Evolutionary conservation across 768 basidiomycete genomes (phyloP).

Genomic region (Podaxis sp.): DNA sequence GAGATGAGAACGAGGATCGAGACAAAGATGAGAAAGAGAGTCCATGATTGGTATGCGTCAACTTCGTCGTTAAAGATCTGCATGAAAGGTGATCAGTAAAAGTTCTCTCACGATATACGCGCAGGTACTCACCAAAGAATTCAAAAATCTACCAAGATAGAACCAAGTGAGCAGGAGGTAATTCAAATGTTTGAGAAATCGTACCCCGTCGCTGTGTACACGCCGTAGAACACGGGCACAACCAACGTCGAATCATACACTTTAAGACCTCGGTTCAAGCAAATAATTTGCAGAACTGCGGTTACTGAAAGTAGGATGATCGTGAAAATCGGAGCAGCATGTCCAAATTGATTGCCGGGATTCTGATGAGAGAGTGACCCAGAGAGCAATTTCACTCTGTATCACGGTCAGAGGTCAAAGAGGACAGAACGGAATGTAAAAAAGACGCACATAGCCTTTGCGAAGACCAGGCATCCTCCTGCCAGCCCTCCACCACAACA

Average conservation of each 20-base stretch:
- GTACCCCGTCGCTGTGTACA: conserved; percentile 83
- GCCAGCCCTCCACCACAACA: conserved; percentile 90
- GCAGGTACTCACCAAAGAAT: conserved; percentile 33
- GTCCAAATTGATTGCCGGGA: conserved; percentile 85
- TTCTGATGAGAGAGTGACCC: conserved; percentile 78
- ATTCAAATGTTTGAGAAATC: conserved; percentile 20
- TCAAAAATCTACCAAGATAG: conserved; percentile 36
- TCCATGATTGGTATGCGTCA: conserved; percentile 85
- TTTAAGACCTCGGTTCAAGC: conserved; percentile 86
- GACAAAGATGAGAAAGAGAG: conserved; percentile 81
- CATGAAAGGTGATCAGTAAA: not conserved
- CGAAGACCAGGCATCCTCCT: conserved; percentile 86
- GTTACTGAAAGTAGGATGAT: conserved; percentile 66
- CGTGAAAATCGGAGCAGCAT: conserved; percentile 77
- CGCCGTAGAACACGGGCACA: conserved; percentile 93
- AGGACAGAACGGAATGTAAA: not conserved
- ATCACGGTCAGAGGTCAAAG: not conserved
- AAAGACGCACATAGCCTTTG: conserved; percentile 58
- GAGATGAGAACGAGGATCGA: conserved; percentile 86
- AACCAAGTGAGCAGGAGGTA: conserved; percentile 11
- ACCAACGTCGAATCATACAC: conserved; percentile 90
- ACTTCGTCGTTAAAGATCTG: conserved; percentile 84
- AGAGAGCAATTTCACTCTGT: conserved; percentile 77
- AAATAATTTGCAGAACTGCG: conserved; percentile 88
- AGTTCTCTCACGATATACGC: not conserved